Evolutionary conservation across 495 filamentous ascomycete species (phyloP), one percentile per base, ranked within the genome.

Genomic region (Glarea lozoyensis): DNA sequence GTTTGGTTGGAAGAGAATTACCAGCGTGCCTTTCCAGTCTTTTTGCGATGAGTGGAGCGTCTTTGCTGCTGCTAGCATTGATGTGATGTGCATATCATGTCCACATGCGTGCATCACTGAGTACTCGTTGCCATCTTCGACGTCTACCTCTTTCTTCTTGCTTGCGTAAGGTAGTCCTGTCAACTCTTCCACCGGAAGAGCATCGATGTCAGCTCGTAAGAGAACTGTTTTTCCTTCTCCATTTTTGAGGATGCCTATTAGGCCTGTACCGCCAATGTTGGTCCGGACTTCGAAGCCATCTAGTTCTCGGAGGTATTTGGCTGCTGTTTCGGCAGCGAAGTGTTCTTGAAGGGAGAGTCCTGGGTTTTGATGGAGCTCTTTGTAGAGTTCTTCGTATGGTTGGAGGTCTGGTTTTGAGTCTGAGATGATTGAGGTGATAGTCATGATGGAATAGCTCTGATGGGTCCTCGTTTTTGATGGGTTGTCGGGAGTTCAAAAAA

Each of bases 41-140:
- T 60, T 48, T 10, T 58, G 60, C 1, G 67, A 62, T 5, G 48
- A 36, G 18, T 56, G 41, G 12, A 82, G 55, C 0, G 72, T 57
- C 24, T 60, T 53, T 0, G 76, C 67, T 2, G 67, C 64, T 2
- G 65, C 76, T 31, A 82, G 58, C 11, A 82, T 57, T 12, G 50
- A 54, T 0, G 70, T 58, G 10, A 79, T 64, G 52, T 84, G 78
- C 48, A 75, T 70, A 48, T 84, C 80, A 45, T 84, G 79, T 1
- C 79, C 79, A 56, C 78, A 82, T 22, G 80, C 76, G 55, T 82
- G 79, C 78, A 81, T 81, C 1, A 79, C 75, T 0, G 74, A 72
- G 32, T 65, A 63, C 33, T 60, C 57, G 0, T 52, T 41, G 2
- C 76, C 77, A 16, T 71, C 58, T 20, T 50, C 49, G 4, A 46